These are phyloP conservation scores for Chrysanthemum seticuspe DNA, from an alignment of 129 eudicot species.

Conservation along the genomic window DNA sequence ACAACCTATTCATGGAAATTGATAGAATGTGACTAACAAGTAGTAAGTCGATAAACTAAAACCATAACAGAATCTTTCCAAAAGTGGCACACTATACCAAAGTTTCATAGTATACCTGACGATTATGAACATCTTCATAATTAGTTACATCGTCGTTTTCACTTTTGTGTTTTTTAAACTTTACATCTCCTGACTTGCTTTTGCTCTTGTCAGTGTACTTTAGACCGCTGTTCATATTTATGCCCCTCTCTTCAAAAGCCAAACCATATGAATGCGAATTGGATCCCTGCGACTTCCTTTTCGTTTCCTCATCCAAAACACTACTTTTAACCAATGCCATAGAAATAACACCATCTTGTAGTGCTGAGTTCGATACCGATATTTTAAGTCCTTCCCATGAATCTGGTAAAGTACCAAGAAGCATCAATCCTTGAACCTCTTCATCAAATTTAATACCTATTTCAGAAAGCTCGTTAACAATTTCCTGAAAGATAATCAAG, in stretches of 20 bases:
- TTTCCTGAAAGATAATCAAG: background rate
- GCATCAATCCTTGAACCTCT: conserved; percentile 7
- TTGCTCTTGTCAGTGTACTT: no score
- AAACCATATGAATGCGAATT: no score
- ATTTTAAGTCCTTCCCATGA: background rate
- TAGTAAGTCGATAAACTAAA: no score
- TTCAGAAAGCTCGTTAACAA: background rate
- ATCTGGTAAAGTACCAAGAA: conserved; percentile 5
- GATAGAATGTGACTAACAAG: no score
- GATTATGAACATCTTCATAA: conserved; percentile 80
- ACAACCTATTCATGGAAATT: conserved; percentile 45
- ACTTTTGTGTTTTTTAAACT: no score
- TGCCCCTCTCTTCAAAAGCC: no score
- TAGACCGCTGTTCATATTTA: no score
- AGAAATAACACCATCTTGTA: background rate
- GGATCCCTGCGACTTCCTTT: background rate
- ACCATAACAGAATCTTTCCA: background rate
- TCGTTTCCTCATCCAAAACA: background rate
- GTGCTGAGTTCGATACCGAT: background rate
- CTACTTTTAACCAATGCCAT: background rate
- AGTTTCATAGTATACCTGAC: conserved; percentile 50
- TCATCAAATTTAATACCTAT: background rate
- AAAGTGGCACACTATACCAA: background rate
- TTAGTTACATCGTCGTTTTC: no score
- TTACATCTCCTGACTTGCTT: no score